Conservation (phyloP, 2,329 filamentous ascomycete genomes). For the Colletotrichum graminicola region DNA sequence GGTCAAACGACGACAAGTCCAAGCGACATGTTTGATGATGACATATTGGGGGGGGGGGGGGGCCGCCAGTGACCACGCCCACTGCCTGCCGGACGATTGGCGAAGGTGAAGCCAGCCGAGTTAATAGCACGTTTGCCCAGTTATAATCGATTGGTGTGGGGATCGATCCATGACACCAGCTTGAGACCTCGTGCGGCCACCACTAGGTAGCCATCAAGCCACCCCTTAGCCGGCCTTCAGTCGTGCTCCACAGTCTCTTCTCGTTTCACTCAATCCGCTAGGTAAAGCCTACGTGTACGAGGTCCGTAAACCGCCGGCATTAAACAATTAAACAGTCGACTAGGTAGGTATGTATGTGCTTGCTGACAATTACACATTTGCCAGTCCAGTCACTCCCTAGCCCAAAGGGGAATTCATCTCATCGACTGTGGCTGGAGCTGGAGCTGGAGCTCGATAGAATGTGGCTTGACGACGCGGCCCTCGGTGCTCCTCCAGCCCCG, state of each 20-base stretch:
- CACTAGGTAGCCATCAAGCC: constrained; percentile 1
- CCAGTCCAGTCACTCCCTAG: not conserved
- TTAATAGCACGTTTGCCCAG: constrained; percentile 11
- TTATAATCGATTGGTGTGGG: constrained; percentile 8
- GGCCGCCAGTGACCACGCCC: not conserved
- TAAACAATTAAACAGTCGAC: not conserved
- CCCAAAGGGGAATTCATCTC: not conserved
- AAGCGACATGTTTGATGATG: constrained; percentile 30
- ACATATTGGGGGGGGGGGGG: not conserved
- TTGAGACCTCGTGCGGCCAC: constrained; percentile 10
- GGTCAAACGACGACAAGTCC: constrained; percentile 32
- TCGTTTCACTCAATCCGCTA: constrained; percentile 35
- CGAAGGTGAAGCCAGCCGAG: constrained; percentile 11
- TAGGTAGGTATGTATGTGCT: too few species aligned
- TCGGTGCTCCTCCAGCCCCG: constrained; percentile 35
- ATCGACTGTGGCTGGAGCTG: constrained; percentile 16
- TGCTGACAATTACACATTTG: not conserved
- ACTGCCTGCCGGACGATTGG: not conserved
- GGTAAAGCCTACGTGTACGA: not conserved
- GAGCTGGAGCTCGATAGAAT: not conserved
- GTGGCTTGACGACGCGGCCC: constrained; percentile 23
- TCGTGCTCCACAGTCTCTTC: constrained; percentile 20
- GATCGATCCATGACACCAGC: constrained; percentile 20
- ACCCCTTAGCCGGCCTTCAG: constrained; percentile 14
- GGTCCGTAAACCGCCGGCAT: not conserved